phyloP scores from a whole-genome alignment of 108 stramenopile species.

The Cyclostephanos invisitatus region DNA sequence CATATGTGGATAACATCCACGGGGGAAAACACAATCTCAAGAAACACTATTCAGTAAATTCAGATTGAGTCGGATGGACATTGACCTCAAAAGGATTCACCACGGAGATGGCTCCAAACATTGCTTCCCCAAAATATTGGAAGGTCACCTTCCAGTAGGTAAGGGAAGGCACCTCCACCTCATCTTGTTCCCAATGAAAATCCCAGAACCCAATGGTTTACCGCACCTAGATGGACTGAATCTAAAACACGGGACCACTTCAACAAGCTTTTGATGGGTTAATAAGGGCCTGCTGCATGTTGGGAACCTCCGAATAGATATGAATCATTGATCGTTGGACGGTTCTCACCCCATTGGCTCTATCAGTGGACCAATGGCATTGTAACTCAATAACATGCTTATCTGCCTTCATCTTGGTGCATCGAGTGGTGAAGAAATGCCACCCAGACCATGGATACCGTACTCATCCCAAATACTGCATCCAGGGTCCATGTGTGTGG shows the following conservation, averaged over 20 bases:
- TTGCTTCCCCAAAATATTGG: too few species aligned
- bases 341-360: conserved; percentile 13
- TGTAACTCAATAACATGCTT: conserved; percentile 24
- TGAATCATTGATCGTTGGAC: conserved; percentile 3
- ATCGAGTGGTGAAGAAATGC: conserved; percentile 19
- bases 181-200: too few species aligned
- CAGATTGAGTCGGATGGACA: too few species aligned
- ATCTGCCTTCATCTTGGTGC: conserved; percentile 20
- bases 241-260: not conserved
- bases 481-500: conserved; percentile 13
- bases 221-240: too few species aligned
- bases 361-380: conserved; percentile 22
- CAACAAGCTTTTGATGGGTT: not conserved
- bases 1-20: too few species aligned
- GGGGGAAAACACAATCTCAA: too few species aligned
- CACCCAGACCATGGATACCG: conserved; percentile 27
- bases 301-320: not conserved
- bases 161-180: too few species aligned
- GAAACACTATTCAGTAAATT: too few species aligned
- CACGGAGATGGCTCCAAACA: too few species aligned
- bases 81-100: too few species aligned
- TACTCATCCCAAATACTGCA: conserved; percentile 20
- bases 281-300: not conserved
- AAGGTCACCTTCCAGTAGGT: too few species aligned
- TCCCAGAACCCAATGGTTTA: too few species aligned